Evolutionary conservation across 78 protist genomes (phyloP).

Genomic region (Dictyostelium firmibasis): DNA sequence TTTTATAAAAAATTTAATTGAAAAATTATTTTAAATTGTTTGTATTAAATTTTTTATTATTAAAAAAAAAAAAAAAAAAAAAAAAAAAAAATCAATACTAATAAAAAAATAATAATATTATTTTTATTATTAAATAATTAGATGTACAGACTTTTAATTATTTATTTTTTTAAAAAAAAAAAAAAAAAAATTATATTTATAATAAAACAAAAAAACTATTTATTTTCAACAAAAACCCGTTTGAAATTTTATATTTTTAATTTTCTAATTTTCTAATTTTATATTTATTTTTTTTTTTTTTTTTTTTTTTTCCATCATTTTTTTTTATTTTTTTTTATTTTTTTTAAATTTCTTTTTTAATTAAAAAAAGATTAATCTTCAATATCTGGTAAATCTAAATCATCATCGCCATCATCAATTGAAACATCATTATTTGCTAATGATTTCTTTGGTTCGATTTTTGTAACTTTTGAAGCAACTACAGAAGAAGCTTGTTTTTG

Average conservation of each 20-base stretch:
- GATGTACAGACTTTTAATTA: too few species aligned
- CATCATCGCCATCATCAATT: slow-evolving; percentile 1
- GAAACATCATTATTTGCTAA: neutral
- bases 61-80: too few species aligned
- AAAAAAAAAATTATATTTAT: too few species aligned
- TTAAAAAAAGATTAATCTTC: neutral
- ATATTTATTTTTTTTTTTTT: neutral
- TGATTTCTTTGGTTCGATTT: neutral
- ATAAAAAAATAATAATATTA: too few species aligned
- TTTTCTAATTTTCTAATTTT: neutral
- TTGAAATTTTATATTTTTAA: neutral
- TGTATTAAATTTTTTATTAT: neutral
- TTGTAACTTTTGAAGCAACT: neutral
- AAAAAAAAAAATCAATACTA: neutral
- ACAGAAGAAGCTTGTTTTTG: neutral
- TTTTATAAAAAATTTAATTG: neutral
- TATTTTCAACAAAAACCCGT: too few species aligned
- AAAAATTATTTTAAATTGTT: neutral
- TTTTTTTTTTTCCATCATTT: neutral
- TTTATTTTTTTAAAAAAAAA: too few species aligned
- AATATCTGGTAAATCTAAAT: slow-evolving; percentile 13
- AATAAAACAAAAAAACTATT: neutral
- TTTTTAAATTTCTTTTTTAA: neutral
- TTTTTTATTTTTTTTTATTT: neutral
- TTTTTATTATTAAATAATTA: too few species aligned